These are phyloP conservation scores for Penicillium lividum DNA, from an alignment of 495 filamentous ascomycete genomes.

Conservation along the genomic window DNA sequence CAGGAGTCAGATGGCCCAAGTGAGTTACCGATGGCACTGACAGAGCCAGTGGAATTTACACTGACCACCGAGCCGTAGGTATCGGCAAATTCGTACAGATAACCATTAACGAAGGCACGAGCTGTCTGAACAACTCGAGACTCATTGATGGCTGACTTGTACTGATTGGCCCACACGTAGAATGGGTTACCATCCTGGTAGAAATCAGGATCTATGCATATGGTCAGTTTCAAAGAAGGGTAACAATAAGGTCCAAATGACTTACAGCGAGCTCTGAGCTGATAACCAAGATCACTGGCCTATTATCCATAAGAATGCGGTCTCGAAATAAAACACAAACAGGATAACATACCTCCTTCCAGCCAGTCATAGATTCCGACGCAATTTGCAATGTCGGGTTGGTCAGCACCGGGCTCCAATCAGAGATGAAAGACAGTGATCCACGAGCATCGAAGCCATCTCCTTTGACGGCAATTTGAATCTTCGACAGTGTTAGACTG, in stretches of 20 bases:
- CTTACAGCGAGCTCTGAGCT: slow-evolving; percentile 25
- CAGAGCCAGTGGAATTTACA: slow-evolving; percentile 48
- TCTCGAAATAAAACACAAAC: neutral
- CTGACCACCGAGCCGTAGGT: slow-evolving; percentile 51
- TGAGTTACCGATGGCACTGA: slow-evolving; percentile 49
- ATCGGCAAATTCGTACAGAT: slow-evolving; percentile 48
- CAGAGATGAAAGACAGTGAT: slow-evolving; percentile 46
- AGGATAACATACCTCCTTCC: slow-evolving; percentile 45
- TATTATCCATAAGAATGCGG: slow-evolving; percentile 18
- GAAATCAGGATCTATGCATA: slow-evolving; percentile 48
- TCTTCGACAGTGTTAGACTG: slow-evolving; percentile 18
- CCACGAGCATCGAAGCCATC: slow-evolving; percentile 42
- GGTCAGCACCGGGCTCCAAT: slow-evolving; percentile 54
- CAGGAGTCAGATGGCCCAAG: slow-evolving; percentile 58
- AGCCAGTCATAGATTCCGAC: slow-evolving; percentile 54
- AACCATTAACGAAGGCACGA: slow-evolving; percentile 54
- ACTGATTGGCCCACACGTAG: slow-evolving; percentile 59
- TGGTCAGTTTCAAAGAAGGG: neutral
- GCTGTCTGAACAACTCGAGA: slow-evolving; percentile 43
- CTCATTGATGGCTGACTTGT: slow-evolving; percentile 47
- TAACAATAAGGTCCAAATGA: neutral
- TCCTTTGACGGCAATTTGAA: slow-evolving; percentile 35
- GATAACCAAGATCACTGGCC: slow-evolving; percentile 23
- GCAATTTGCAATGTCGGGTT: slow-evolving; percentile 50
- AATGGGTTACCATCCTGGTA: slow-evolving; percentile 56